phyloP scores from a whole-genome alignment of 2,329 filamentous ascomycete species.

The Leptographium flavum region DNA sequence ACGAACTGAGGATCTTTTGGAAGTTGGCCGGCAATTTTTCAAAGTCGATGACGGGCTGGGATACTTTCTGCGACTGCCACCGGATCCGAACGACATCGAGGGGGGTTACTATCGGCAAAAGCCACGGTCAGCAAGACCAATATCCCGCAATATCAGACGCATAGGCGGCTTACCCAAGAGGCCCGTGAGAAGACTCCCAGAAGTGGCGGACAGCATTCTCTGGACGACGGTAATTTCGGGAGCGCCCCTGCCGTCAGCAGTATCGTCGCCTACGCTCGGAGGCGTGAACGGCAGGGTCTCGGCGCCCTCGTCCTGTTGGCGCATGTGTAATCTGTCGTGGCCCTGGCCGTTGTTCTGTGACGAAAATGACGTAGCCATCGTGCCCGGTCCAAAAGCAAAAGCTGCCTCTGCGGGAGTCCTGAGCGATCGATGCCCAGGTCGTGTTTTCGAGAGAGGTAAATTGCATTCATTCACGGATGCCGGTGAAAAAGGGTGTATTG shows the following conservation, averaged over 20 bases:
- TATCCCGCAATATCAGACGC: neutral
- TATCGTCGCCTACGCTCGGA: slow-evolving; percentile 13
- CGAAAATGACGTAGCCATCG: slow-evolving; percentile 4
- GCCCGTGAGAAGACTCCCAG: slow-evolving; percentile 80
- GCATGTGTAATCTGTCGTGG: slow-evolving; percentile 22
- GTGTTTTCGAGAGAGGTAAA: no score
- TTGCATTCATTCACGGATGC: no score
- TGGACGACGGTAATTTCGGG: slow-evolving; percentile 66
- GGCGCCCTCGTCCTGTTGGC: slow-evolving; percentile 18
- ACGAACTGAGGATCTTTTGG: slow-evolving; percentile 39
- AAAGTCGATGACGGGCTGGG: slow-evolving; percentile 20
- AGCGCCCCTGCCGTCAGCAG: slow-evolving; percentile 23
- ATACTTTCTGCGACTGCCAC: slow-evolving; percentile 64
- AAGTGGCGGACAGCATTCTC: slow-evolving; percentile 90
- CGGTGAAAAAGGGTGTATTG: neutral
- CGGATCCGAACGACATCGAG: slow-evolving; percentile 94
- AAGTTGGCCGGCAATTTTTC: slow-evolving; percentile 33
- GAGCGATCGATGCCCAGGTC: neutral
- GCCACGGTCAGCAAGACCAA: neutral
- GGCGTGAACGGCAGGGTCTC: slow-evolving; percentile 17
- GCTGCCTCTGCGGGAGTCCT: neutral
- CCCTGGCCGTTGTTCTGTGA: slow-evolving; percentile 18
- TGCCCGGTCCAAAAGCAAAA: neutral
- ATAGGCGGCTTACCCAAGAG: slow-evolving; percentile 48
- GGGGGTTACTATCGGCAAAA: slow-evolving; percentile 57